Evolutionary conservation across 352 stramenopile species (phyloP).

Genomic region (Pythium sp.): DNA sequence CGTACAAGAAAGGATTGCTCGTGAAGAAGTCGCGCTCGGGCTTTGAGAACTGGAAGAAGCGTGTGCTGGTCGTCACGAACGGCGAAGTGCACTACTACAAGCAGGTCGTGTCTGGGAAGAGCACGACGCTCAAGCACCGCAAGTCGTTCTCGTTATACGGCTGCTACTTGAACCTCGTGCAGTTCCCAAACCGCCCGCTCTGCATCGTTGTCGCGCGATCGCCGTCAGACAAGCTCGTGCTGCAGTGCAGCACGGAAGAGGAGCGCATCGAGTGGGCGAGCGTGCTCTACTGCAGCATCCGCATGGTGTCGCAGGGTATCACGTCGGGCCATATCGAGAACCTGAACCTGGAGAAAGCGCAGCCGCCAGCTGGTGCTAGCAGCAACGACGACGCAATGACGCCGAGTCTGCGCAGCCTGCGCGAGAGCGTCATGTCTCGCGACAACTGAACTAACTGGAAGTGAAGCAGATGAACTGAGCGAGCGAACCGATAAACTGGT

Average conservation of each 20-base stretch:
- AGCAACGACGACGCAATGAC: neutral
- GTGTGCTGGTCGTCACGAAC: slow-evolving; percentile 76
- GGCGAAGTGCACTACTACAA: slow-evolving; percentile 86
- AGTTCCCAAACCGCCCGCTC: slow-evolving; percentile 65
- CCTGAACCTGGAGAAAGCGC: slow-evolving; percentile 54
- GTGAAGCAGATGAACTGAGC: neutral
- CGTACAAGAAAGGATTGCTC: slow-evolving; percentile 77
- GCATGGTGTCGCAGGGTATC: slow-evolving; percentile 84
- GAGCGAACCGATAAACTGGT: neutral
- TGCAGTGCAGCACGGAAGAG: slow-evolving; percentile 61
- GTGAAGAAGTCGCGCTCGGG: slow-evolving; percentile 85
- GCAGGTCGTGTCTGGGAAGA: slow-evolving; percentile 41
- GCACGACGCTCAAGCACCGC: slow-evolving; percentile 63
- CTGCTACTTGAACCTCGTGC: slow-evolving; percentile 81
- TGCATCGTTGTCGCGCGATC: slow-evolving; percentile 85
- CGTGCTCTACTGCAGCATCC: slow-evolving; percentile 86
- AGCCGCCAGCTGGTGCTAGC: neutral
- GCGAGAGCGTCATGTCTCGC: slow-evolving; percentile 3
- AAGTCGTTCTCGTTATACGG: slow-evolving; percentile 83
- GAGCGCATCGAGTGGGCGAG: slow-evolving; percentile 87
- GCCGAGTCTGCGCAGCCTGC: neutral
- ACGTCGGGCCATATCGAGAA: slow-evolving; percentile 79
- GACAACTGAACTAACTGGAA: neutral
- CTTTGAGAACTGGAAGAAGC: slow-evolving; percentile 87
- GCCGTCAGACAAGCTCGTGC: slow-evolving; percentile 81